phyloP scores from a whole-genome alignment of 257 asterid genomes.

The Salvia miltiorrhiza region DNA sequence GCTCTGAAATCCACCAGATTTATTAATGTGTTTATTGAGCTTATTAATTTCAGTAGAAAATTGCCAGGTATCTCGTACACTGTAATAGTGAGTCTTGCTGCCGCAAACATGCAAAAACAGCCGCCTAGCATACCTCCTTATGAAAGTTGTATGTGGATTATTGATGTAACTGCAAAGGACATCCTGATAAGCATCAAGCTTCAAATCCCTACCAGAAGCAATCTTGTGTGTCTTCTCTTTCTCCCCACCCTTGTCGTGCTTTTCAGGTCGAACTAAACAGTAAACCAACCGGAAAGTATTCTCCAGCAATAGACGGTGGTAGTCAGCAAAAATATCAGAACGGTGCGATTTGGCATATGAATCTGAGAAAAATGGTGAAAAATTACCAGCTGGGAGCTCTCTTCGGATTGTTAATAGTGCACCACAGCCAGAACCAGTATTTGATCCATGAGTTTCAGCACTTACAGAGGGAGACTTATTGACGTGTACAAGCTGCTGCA shows the following conservation, averaged over 20 bases:
- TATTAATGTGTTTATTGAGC: conserved; percentile 82
- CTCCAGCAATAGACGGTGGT: conserved; percentile 77
- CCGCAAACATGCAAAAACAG: conserved; percentile 95
- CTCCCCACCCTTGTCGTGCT: conserved; percentile 93
- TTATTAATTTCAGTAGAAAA: conserved; percentile 84
- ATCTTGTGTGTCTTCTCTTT: conserved; percentile 68
- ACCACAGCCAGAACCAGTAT: conserved; percentile 87
- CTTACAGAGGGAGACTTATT: conserved; percentile 70
- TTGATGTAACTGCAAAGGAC: conserved; percentile 95
- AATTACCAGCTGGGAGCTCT: conserved; percentile 97
- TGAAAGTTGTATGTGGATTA: conserved; percentile 77
- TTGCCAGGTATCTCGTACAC: conserved; percentile 95
- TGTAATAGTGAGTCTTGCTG: conserved; percentile 97
- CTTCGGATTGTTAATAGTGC: conserved; percentile 77
- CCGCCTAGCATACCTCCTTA: conserved; percentile 95
- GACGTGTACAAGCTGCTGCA: conserved; percentile 82
- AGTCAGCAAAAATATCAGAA: conserved; percentile 86
- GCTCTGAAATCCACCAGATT: conserved; percentile 92
- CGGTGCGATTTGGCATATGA: conserved; percentile 95
- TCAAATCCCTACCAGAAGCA: conserved; percentile 75
- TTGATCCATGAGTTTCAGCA: conserved; percentile 56
- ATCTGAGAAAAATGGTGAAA: conserved; percentile 93
- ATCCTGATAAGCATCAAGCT: conserved; percentile 96
- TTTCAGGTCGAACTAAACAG: conserved; percentile 96
- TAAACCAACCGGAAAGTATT: conserved; percentile 89